phyloP scores from a whole-genome alignment of 495 filamentous ascomycete species.

The Penicillium subrubescens region DNA sequence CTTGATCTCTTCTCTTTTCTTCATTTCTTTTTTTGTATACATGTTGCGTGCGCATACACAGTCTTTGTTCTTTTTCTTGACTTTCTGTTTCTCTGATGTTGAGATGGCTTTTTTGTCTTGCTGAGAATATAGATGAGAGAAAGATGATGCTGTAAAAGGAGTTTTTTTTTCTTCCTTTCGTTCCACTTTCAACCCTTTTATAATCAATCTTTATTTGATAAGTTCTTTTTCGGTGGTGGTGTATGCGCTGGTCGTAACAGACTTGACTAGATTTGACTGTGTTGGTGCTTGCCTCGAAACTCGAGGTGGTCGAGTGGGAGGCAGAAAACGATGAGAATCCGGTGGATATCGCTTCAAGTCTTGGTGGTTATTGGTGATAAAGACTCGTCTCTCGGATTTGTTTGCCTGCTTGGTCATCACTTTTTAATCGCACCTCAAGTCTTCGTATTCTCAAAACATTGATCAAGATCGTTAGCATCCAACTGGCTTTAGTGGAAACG shows the following conservation, averaged over 20 bases:
- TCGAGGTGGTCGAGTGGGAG: not conserved
- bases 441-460: not conserved
- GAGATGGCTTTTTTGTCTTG: not conserved
- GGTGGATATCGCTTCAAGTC: not conserved
- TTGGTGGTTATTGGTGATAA: not conserved
- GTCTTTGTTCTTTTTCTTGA: not conserved
- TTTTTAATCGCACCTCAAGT: not conserved
- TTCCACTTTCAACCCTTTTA: not conserved
- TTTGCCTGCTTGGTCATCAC: not conserved
- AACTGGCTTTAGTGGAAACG: not conserved
- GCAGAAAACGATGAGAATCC: not conserved
- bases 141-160: constrained; percentile 1
- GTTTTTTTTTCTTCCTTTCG: not conserved
- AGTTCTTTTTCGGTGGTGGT: not conserved
- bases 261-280: not conserved
- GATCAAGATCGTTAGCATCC: not conserved
- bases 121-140: constrained; percentile 5
- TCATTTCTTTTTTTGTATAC: not conserved
- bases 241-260: not conserved
- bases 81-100: not conserved
- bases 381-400: not conserved
- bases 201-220: not conserved
- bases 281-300: not conserved
- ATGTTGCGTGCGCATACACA: constrained; percentile 1
- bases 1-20: not conserved